Percentiles rank a stretch among this genome's conserved stretches.
These are phyloP conservation scores for Cryptococcus sp. DNA, from an alignment of 1,284 basidiomycete genomes.

Conservation along the genomic window DNA sequence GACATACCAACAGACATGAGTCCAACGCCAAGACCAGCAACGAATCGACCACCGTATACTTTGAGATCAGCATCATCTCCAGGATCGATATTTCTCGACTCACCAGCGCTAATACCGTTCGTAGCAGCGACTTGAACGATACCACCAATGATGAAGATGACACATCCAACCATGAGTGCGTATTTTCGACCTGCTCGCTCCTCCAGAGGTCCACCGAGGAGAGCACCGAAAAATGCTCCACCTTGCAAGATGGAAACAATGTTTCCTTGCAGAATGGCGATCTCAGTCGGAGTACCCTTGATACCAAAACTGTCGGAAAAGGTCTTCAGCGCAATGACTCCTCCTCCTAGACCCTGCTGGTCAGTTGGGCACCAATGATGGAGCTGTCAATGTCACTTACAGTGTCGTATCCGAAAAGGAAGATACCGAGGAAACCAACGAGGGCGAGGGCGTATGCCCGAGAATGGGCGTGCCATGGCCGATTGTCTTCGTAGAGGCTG, in stretches of 20 bases:
- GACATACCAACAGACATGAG: slow-evolving; percentile 46
- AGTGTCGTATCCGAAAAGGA: slow-evolving; percentile 67
- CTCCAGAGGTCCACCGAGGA: slow-evolving; percentile 52
- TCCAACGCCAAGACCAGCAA: slow-evolving; percentile 62
- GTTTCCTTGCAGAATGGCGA: slow-evolving; percentile 44
- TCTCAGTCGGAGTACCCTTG: slow-evolving; percentile 44
- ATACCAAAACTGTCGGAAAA: slow-evolving; percentile 63
- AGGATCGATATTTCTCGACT: no score
- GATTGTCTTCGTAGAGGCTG: no score
- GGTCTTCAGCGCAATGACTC: slow-evolving; percentile 54
- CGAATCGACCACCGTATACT: slow-evolving; percentile 69
- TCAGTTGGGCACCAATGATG: slow-evolving; percentile 39
- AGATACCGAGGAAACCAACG: slow-evolving; percentile 68
- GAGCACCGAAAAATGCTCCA: slow-evolving; percentile 68
- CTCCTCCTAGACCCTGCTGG: slow-evolving; percentile 29
- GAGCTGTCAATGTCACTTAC: slow-evolving; percentile 69
- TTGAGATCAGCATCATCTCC: background rate
- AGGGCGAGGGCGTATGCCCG: slow-evolving; percentile 55
- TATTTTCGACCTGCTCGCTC: slow-evolving; percentile 39
- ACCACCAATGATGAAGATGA: slow-evolving; percentile 63
- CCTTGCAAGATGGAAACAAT: slow-evolving; percentile 72
- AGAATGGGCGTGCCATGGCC: slow-evolving; percentile 30
- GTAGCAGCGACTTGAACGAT: slow-evolving; percentile 49
- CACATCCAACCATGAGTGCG: slow-evolving; percentile 56
- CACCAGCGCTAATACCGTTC: slow-evolving; percentile 14